Evolutionary conservation across 2,329 filamentous ascomycete species (phyloP).

Genomic region (Tolypocladium sp.): DNA sequence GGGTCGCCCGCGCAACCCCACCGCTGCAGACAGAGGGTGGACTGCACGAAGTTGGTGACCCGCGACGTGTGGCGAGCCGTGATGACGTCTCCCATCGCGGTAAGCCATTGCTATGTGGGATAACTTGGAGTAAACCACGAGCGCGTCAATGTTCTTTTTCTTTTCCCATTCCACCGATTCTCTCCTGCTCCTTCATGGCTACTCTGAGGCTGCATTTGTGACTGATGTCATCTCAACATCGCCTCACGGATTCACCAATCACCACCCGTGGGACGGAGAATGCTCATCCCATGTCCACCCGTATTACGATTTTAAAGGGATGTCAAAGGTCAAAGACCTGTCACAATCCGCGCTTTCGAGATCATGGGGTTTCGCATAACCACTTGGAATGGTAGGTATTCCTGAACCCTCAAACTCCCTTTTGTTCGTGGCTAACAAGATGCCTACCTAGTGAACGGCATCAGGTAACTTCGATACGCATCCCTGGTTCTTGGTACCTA

Average conservation of each 20-base stretch:
- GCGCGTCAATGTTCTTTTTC: too few species aligned
- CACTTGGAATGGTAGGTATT: conserved; percentile 67
- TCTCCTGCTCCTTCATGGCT: background rate
- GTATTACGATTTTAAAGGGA: background rate
- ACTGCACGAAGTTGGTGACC: background rate
- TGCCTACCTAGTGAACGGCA: conserved; percentile 59
- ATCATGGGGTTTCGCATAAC: conserved; percentile 72
- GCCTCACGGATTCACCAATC: background rate
- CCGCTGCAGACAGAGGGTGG: background rate
- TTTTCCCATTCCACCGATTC: background rate
- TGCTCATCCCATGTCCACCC: background rate
- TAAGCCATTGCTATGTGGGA: background rate
- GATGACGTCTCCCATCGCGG: background rate
- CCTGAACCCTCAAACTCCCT: too few species aligned
- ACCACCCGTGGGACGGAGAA: background rate
- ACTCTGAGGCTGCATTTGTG: background rate
- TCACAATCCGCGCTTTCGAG: background rate
- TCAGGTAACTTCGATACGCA: conserved; percentile 37
- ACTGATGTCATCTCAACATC: background rate
- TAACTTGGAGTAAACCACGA: background rate
- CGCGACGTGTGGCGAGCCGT: background rate
- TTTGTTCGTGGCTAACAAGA: conserved; percentile 1
- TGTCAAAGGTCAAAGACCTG: background rate
- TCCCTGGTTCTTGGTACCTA: too few species aligned
- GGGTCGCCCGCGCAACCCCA: conserved; percentile 10